phyloP scores from a whole-genome alignment of 73 alveolate genomes.

The Paramecium sexaurelia region DNA sequence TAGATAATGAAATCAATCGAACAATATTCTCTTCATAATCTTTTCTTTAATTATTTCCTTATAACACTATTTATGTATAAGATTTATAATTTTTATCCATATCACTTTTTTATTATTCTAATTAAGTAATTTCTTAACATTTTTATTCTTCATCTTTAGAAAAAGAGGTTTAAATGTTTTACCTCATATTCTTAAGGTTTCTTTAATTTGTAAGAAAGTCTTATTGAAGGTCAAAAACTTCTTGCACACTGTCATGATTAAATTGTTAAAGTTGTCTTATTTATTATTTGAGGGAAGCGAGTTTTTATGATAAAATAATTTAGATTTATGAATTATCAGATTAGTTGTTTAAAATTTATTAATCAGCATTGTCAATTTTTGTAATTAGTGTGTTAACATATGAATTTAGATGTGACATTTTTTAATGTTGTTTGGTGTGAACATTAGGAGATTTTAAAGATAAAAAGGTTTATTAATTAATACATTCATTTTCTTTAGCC shows the following conservation, averaged over 20 bases:
- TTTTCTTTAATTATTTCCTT: not conserved
- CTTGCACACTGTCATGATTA: not conserved
- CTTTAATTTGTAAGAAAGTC: not conserved
- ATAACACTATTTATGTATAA: not conserved
- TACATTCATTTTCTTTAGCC: not conserved
- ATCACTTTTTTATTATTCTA: not conserved
- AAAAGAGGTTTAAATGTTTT: not conserved
- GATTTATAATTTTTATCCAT: not conserved
- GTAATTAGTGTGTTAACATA: not conserved
- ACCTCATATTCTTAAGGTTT: not conserved
- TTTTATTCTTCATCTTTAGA: not conserved
- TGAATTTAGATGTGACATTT: not conserved
- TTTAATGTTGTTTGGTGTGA: not conserved
- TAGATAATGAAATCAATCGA: not conserved
- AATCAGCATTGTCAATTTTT: not conserved
- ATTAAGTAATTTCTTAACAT: not conserved
- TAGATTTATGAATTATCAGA: not conserved
- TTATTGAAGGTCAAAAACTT: not conserved
- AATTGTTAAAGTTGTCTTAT: not conserved
- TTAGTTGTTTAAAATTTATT: not conserved
- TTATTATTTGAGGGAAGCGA: not conserved
- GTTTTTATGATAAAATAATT: not conserved
- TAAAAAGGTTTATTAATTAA: not conserved
- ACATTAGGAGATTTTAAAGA: not conserved
- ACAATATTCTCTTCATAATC: conserved; percentile 1